These are phyloP conservation scores for Digitaria exilis DNA, from an alignment of 202 grass and related monocot genomes.

Conservation along the genomic window DNA sequence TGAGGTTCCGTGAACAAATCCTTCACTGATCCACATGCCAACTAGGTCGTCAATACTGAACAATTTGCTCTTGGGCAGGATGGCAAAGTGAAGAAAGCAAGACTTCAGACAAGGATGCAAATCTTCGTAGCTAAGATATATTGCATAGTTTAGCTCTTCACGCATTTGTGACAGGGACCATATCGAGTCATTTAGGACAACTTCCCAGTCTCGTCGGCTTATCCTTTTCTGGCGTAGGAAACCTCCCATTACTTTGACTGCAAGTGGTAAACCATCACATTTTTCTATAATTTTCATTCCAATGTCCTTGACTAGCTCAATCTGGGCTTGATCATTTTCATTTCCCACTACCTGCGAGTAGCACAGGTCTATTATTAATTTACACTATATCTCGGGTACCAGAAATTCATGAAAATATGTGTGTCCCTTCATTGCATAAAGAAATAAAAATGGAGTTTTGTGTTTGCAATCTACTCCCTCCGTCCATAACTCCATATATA, in stretches of 20 bases:
- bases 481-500: too few species aligned
- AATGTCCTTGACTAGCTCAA: background rate
- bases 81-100: constrained; percentile 38
- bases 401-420: too few species aligned
- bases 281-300: constrained; percentile 38
- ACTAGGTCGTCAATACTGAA: background rate
- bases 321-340: background rate
- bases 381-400: too few species aligned
- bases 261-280: constrained; percentile 49
- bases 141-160: constrained; percentile 5
- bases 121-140: constrained; percentile 30
- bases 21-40: background rate
- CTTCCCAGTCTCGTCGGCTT: background rate
- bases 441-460: too few species aligned
- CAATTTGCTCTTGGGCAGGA: background rate
- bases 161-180: constrained; percentile 19
- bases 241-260: constrained; percentile 9
- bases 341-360: background rate
- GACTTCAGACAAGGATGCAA: constrained; percentile 3
- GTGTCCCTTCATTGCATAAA: too few species aligned
- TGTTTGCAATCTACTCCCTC: too few species aligned
- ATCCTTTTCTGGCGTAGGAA: constrained; percentile 22
- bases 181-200: background rate
- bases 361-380: too few species aligned
- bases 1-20: background rate